These are phyloP conservation scores for Biancaea sappan DNA, from an alignment of 306 rosid species.

Conservation along the genomic window DNA sequence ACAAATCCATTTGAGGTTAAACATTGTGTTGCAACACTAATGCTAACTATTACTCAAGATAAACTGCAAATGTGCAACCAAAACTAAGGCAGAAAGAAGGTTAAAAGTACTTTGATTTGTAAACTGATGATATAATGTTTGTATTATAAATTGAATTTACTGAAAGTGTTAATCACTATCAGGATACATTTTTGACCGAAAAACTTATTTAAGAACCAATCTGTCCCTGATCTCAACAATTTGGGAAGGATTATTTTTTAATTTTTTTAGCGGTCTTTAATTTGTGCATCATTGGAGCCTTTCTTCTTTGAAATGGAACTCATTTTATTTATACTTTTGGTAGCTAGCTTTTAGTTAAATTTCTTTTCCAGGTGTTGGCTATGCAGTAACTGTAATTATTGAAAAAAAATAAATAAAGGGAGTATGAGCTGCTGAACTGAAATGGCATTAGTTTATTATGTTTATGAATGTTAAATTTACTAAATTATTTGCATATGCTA, in stretches of 20 bases:
- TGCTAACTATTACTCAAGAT: not conserved
- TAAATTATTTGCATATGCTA: slow-evolving; percentile 13
- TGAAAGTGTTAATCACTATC: not conserved
- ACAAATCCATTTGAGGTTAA: not conserved
- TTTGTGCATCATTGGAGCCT: not conserved
- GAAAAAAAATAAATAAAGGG: too few relatives aligned
- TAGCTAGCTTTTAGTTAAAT: not conserved
- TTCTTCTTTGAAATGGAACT: not conserved
- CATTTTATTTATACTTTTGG: not conserved
- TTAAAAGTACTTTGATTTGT: not conserved
- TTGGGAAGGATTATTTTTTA: not conserved
- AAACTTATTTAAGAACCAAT: not conserved
- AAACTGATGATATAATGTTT: not conserved
- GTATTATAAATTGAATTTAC: not conserved
- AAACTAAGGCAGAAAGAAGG: not conserved
- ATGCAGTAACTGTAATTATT: not conserved
- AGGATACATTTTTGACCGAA: not conserved
- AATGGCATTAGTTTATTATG: not conserved
- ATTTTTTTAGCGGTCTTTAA: not conserved
- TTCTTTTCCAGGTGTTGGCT: not conserved
- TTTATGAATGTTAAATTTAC: slow-evolving; percentile 6
- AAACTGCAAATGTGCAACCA: not conserved
- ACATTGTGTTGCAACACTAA: not conserved
- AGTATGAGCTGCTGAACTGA: slow-evolving; percentile 12
- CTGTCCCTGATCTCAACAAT: not conserved